phyloP scores from a whole-genome alignment of 495 filamentous ascomycete genomes.

The Podospora tetraspora region DNA sequence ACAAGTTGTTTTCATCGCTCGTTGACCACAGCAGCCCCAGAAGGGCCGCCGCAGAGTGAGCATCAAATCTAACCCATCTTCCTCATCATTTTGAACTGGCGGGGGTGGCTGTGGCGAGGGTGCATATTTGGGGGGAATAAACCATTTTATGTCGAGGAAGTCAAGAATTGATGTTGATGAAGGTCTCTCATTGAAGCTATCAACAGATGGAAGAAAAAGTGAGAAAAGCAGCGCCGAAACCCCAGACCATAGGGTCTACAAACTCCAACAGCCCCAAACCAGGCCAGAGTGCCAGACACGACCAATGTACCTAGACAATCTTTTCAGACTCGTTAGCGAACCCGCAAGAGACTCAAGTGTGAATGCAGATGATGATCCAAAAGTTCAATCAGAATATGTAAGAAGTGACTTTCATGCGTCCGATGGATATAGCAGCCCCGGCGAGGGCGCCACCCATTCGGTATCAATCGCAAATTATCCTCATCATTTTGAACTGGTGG shows the following conservation, averaged over 20 bases:
- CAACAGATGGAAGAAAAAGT: neutral
- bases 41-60: too few relatives aligned
- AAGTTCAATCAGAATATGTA: conserved; percentile 31
- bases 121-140: neutral
- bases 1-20: too few relatives aligned
- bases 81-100: neutral
- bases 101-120: neutral
- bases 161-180: neutral
- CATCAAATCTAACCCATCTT: too few relatives aligned
- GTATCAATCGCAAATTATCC: conserved; percentile 36
- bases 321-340: neutral
- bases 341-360: neutral
- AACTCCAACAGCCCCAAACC: neutral
- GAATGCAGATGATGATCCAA: neutral
- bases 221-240: neutral
- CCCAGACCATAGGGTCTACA: neutral
- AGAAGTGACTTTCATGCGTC: conserved; percentile 32
- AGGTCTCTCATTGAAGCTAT: neutral
- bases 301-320: neutral
- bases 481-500: conserved; percentile 24
- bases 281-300: neutral
- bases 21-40: too few relatives aligned
- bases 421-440: conserved; percentile 26
- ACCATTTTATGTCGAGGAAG: neutral
- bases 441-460: conserved; percentile 29